These are phyloP conservation scores for Fraxinus latifolia DNA, from an alignment of 305 asterid species.

Conservation along the genomic window DNA sequence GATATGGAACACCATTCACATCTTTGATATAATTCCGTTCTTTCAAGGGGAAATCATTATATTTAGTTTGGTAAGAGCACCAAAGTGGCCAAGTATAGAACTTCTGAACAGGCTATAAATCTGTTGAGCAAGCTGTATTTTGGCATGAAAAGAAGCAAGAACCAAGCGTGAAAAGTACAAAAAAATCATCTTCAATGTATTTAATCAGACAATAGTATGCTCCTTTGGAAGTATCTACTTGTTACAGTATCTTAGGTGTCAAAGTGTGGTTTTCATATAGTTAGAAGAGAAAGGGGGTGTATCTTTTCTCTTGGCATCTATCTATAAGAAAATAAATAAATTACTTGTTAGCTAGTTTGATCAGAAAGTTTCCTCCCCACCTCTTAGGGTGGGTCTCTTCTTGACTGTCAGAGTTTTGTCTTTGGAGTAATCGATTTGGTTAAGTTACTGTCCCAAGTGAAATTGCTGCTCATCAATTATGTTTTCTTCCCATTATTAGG, in stretches of 20 bases:
- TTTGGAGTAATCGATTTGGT: neutral
- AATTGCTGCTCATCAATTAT: neutral
- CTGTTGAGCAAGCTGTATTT: neutral
- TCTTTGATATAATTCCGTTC: neutral
- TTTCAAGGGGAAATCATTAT: neutral
- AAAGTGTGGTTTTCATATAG: neutral
- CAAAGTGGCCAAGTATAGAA: neutral
- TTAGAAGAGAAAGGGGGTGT: neutral
- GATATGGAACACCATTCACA: neutral
- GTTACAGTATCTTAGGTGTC: slow-evolving; percentile 1
- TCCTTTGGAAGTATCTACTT: neutral
- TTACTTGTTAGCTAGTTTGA: neutral
- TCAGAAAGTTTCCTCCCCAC: neutral
- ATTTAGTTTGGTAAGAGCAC: neutral
- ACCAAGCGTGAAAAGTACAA: neutral
- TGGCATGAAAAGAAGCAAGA: slow-evolving; percentile 1
- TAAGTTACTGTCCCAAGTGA: neutral
- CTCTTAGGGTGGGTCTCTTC: neutral
- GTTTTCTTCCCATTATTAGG: neutral
- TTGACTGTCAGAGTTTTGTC: neutral
- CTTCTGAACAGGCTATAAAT: neutral
- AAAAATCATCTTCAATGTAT: neutral
- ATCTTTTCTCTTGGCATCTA: slow-evolving; percentile 2
- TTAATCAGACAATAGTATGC: neutral
- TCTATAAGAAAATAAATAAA: neutral